Base-by-base conservation (phyloP, 192 early-diverging fungal species). In the Coemansia guatemalensis region DNA sequence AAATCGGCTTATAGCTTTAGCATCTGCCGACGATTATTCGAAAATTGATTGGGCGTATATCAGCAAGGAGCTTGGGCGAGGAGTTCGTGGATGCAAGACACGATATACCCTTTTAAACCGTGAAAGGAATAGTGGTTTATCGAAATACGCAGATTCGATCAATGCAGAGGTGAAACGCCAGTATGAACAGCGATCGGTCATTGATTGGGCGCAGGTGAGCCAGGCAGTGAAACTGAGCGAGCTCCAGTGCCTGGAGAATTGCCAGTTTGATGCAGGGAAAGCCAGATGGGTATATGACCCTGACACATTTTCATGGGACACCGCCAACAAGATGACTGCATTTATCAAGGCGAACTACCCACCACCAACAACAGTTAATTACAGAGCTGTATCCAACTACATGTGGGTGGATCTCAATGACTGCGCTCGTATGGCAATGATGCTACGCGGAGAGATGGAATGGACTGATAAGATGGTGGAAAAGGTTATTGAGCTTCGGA, bases 361-460 rank as follows among this genome's bases (percentile, higher is more conserved):
- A 1, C 8, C 47, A 17, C 67, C 67, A 2, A 7, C 48, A n/a
- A 39, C 53, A 2, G 41, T 39, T 8, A 68, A 62, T 47, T 62
- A 48, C 27, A n/a, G 25, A 9, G 60, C 67, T 3, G 60, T 69
- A 24, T 69, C 67, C 1, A 69, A 69, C 52, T 69, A 62, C 23
- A 47, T 69, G 67, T 69, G 67, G 67, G 56, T 57, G 7, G 25
- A 56, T 12, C 30, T 26, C 4, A 30, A 57, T 4, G 67, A 69
- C 60, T 62, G 67, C 30, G 23, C 47, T 17, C 41, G 21, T 22
- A 62, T 69, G 54, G 18, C 32, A 20, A 48, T 27, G 24, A 3
- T 62, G 53, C 21, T 62, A n/a, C 8, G 20, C 2, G 67, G 67
- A 18, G 26, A 56, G 4, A 49, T 69, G 12, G 20, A 41, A 8